Evolutionary conservation across 495 filamentous ascomycete species (phyloP).

Genomic region (Haplographium delicatum): DNA sequence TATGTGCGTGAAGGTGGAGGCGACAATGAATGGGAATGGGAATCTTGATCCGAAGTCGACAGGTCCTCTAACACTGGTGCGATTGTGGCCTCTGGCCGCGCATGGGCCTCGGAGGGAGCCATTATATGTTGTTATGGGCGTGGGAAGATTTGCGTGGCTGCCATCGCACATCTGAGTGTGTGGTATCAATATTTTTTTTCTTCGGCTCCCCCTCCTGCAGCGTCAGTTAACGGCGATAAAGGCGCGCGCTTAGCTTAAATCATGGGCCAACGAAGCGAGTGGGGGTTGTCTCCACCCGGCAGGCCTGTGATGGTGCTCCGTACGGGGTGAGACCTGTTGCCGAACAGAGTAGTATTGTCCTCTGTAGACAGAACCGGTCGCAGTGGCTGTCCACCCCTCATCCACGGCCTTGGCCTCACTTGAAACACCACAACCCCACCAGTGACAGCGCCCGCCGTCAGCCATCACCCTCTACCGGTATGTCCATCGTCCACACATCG

Average conservation of each 20-base stretch:
- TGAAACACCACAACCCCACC: no score
- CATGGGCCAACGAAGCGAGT: neutral
- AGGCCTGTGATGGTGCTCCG: no score
- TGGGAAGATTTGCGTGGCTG: no score
- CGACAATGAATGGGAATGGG: neutral
- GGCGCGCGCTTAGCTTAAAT: neutral
- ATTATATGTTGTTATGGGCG: constrained; percentile 2
- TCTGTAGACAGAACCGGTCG: no score
- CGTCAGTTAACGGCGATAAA: neutral
- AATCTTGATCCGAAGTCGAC: neutral
- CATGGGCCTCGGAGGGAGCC: constrained; percentile 11
- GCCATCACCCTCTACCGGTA: no score
- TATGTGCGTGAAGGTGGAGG: neutral
- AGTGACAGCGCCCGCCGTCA: no score
- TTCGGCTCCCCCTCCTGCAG: no score
- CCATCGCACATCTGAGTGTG: neutral
- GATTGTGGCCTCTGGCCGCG: constrained; percentile 3
- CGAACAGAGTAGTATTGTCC: no score
- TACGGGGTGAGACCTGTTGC: no score
- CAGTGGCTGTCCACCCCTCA: no score
- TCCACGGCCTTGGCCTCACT: neutral
- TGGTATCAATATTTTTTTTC: neutral
- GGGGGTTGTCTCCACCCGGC: neutral
- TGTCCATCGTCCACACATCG: no score
- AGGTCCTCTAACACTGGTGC: neutral